A percentile compares a stretch with the other conserved stretches of the same genome.
phyloP scores from a whole-genome alignment of 805 yeast species.

The Maudiozyma pseudohumilis region DNA sequence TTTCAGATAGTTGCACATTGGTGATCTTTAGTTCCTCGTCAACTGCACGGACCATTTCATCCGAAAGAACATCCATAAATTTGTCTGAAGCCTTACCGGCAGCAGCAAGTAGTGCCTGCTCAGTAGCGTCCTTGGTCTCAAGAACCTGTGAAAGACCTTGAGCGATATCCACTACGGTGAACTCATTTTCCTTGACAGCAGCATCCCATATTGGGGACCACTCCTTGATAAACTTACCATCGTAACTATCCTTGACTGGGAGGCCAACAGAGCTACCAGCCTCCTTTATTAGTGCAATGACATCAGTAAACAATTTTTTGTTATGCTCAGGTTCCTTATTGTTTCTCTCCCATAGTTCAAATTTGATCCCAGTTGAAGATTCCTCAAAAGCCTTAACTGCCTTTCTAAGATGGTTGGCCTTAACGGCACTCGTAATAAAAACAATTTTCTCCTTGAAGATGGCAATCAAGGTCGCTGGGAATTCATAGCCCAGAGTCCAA shows the following conservation, averaged over 20 bases:
- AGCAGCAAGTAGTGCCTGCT: constrained; percentile 49
- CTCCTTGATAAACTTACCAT: constrained; percentile 77
- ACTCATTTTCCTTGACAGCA: constrained; percentile 32
- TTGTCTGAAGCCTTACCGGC: constrained; percentile 74
- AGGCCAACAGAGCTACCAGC: constrained; percentile 49
- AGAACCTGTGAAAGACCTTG: constrained; percentile 45
- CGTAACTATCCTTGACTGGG: constrained; percentile 65
- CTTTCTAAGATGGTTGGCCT: constrained; percentile 59
- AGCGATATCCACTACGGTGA: constrained; percentile 41
- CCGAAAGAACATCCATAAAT: constrained; percentile 72
- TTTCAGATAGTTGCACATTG: constrained; percentile 63
- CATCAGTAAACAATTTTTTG: constrained; percentile 50
- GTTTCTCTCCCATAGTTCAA: constrained; percentile 54
- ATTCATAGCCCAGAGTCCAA: constrained; percentile 91
- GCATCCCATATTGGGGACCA: constrained; percentile 46
- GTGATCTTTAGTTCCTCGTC: constrained; percentile 78
- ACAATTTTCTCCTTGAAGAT: constrained; percentile 50
- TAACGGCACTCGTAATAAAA: constrained; percentile 71
- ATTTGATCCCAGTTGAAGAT: constrained; percentile 37
- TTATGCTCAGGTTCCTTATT: constrained; percentile 76
- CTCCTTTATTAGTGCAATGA: constrained; percentile 36
- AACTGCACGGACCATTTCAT: constrained; percentile 77
- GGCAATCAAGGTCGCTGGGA: constrained; percentile 78
- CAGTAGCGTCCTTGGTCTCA: constrained; percentile 74
- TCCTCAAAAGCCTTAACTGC: constrained; percentile 34